Evolutionary conservation across 139 green algal species (phyloP), one percentile per base, ranked within the genome.

Genomic region (Zygnema circumcarinatum): DNA sequence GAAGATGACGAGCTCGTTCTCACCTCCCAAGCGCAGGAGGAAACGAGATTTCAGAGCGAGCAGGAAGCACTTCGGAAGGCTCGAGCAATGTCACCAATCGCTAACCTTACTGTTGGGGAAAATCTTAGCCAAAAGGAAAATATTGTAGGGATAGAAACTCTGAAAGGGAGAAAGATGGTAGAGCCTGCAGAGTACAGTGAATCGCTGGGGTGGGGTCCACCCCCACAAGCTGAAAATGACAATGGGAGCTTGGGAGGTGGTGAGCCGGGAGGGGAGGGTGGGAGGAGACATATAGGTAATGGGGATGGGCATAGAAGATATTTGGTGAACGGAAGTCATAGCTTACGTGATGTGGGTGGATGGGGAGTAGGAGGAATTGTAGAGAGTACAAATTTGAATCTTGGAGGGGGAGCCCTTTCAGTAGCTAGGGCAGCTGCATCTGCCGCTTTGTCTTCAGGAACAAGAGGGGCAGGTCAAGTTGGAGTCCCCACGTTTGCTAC

Each of bases 1-100:
- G 89, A 91, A 74, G 89, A 92, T 74, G 89, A 92, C 76, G 79
- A 92, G 21, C 88, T 92, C 1, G 25, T 92, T 40, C 32, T 92
- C 0, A n/a, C 67, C 36, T 87, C 47, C 20, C 73, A 90, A 16
- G 21, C 75, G 20, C 75, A 83, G 75, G 38, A 83, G 32, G 75
- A 83, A 52, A 25, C 20, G 31, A 38, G 75, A 52, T 83, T 83
- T 40, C 36, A 62, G 7, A 62, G 36, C 2, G 31, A 83, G 32
- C 75, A 83, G 32, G 75, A 16, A 2, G 75, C 75, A 35, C 16
- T 53, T 39, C 35, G 69, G 36, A 78, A 78, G 16, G 69, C 69
- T 39, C 69, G 69, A 16, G 16, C 7, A 62, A 62, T 62, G 7
- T 62, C 47, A 16, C 7, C 7, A 16, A 62, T n/a, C n/a, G n/a